A percentile compares a stretch with the other conserved stretches of the same genome.
Conservation (phyloP, 169 alveolate genomes). For the Toxoplasma gondii region DNA sequence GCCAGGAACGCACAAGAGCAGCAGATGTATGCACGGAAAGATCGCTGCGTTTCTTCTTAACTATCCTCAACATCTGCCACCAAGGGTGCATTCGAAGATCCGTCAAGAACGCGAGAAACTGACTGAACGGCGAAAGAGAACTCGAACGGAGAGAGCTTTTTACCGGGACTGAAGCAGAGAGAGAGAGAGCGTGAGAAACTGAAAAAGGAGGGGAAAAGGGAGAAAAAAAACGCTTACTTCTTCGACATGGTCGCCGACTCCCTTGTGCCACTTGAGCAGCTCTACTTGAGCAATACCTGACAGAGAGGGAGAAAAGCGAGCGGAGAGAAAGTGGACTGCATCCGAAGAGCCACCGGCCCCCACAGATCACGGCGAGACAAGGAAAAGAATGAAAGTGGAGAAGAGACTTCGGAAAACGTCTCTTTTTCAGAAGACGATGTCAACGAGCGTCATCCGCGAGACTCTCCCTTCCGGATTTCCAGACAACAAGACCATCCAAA, state of each 20-base stretch:
- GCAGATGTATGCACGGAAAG: no score
- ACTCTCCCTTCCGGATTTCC: no score
- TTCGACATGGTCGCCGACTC: constrained; percentile 89
- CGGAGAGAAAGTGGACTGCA: not conserved
- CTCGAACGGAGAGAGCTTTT: not conserved
- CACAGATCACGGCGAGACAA: not conserved
- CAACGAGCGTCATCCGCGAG: no score
- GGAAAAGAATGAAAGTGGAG: not conserved
- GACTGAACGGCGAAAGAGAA: not conserved
- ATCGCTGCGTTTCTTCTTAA: no score
- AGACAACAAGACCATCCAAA: no score
- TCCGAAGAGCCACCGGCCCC: no score
- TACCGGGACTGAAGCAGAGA: not conserved
- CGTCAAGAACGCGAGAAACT: no score
- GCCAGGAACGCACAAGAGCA: no score
- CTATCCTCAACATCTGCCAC: no score
- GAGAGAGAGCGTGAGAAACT: not conserved
- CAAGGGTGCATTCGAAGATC: not conserved
- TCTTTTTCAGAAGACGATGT: no score
- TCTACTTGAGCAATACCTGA: constrained; percentile 93
- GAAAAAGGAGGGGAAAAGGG: not conserved
- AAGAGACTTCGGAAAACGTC: not conserved
- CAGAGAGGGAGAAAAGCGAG: not conserved
- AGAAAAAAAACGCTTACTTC: constrained; percentile 77
- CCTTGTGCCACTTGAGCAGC: constrained; percentile 90